These are phyloP conservation scores for Fraxinus dipetala DNA, from an alignment of 305 asterid species.

Conservation along the genomic window DNA sequence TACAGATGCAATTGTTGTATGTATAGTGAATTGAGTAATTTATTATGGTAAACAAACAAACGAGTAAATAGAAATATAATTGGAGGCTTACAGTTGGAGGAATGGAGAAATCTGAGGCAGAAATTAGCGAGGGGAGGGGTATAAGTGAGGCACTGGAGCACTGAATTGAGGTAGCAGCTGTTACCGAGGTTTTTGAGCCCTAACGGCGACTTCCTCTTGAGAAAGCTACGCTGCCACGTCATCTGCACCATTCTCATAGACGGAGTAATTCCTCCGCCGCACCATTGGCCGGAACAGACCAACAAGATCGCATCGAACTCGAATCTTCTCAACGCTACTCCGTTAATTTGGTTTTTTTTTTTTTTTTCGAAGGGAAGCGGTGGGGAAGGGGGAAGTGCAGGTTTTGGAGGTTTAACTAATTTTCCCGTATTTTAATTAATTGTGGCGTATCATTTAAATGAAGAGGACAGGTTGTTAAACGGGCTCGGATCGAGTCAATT, in stretches of 20 bases:
- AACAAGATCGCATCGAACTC: conserved; percentile 55
- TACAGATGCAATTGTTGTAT: neutral
- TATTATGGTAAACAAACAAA: neutral
- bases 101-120: conserved; percentile 80
- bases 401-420: neutral
- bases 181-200: conserved; percentile 97
- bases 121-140: conserved; percentile 95
- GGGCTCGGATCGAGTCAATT: neutral
- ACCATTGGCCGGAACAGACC: conserved; percentile 62
- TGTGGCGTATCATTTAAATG: neutral
- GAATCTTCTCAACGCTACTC: conserved; percentile 18
- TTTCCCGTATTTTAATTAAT: neutral
- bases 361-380: neutral
- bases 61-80: neutral
- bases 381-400: neutral
- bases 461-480: neutral
- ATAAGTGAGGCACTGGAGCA: conserved; percentile 96
- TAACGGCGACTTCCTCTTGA: conserved; percentile 80
- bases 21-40: neutral
- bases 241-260: conserved; percentile 88
- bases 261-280: conserved; percentile 54
- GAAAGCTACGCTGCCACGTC: conserved; percentile 94
- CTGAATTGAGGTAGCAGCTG: conserved; percentile 95
- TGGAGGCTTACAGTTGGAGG: conserved; percentile 58
- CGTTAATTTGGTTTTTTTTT: neutral